These are phyloP conservation scores for Lachnellula arida DNA, from an alignment of 2,329 filamentous ascomycete genomes.

Conservation along the genomic window DNA sequence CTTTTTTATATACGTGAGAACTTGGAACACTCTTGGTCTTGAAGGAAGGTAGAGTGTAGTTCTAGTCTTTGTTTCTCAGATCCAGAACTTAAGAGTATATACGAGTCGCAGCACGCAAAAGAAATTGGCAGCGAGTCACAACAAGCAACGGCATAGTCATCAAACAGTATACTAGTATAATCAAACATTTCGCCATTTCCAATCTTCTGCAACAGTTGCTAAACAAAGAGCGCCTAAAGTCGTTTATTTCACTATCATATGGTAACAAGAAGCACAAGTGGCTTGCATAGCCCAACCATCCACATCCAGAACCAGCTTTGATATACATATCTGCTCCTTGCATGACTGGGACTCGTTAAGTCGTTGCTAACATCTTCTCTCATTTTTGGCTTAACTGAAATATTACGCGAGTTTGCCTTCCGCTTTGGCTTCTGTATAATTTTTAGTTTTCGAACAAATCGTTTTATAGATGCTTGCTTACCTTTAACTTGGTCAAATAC, in stretches of 20 bases:
- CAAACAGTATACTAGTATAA: background rate
- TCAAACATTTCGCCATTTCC: background rate
- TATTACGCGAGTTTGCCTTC: conserved; percentile 61
- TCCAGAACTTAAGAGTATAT: background rate
- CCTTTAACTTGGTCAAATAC: conserved; percentile 95
- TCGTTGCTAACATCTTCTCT: background rate
- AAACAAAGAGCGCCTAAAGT: background rate
- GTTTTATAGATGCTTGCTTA: conserved; percentile 32
- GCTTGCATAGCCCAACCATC: conserved; percentile 3
- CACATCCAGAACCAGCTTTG: conserved; percentile 7
- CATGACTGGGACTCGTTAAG: background rate
- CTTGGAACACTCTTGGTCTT: no score
- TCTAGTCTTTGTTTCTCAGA: background rate
- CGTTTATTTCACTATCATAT: background rate
- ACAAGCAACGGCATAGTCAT: background rate
- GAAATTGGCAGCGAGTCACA: no score
- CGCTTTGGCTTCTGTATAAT: conserved; percentile 58
- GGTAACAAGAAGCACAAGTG: background rate
- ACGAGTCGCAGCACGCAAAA: background rate
- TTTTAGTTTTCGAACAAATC: conserved; percentile 27
- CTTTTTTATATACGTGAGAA: no score
- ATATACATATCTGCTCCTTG: conserved; percentile 6
- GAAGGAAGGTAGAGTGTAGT: no score
- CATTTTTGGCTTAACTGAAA: background rate
- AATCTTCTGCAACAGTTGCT: background rate